Percentiles rank a stretch among this genome's conserved stretches.
phyloP scores from a whole-genome alignment of 257 asterid genomes.

The Ilex asprella region DNA sequence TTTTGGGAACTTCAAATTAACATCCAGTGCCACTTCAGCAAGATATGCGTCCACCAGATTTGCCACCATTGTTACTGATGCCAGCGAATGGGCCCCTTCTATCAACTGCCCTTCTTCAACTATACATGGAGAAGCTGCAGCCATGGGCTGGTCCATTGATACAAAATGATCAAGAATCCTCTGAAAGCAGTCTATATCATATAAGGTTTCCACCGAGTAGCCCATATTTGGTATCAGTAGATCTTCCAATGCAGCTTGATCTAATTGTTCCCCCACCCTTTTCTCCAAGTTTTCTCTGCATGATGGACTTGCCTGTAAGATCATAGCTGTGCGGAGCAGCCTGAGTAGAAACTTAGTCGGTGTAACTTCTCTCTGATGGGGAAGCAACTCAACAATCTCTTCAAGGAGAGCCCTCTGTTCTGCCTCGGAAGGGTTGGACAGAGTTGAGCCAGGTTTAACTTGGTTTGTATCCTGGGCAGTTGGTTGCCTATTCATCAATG shows the following conservation, averaged over 20 bases:
- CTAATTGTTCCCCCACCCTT: conserved; percentile 69
- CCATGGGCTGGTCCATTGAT: conserved; percentile 47
- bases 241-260: conserved; percentile 65
- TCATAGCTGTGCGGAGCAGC: conserved; percentile 67
- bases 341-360: conserved; percentile 66
- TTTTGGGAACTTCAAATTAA: conserved; percentile 61
- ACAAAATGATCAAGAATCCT: conserved; percentile 85
- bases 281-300: conserved; percentile 74
- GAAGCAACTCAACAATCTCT: conserved; percentile 69
- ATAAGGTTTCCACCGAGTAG: conserved; percentile 51
- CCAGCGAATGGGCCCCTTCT: conserved; percentile 35
- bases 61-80: conserved; percentile 72
- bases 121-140: conserved; percentile 53
- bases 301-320: conserved; percentile 48
- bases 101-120: conserved; percentile 46
- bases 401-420: conserved; percentile 77
- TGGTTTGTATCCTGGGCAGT: conserved; percentile 51
- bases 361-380: conserved; percentile 51
- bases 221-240: conserved; percentile 67
- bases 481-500: conserved; percentile 69
- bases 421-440: conserved; percentile 66
- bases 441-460: conserved; percentile 30
- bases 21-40: conserved; percentile 83
- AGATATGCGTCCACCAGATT: conserved; percentile 77
- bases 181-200: conserved; percentile 82